A percentile compares a stretch with the other conserved stretches of the same genome.
These are phyloP conservation scores for Scleroderma citrinum DNA, from an alignment of 768 basidiomycete species.

Conservation along the genomic window DNA sequence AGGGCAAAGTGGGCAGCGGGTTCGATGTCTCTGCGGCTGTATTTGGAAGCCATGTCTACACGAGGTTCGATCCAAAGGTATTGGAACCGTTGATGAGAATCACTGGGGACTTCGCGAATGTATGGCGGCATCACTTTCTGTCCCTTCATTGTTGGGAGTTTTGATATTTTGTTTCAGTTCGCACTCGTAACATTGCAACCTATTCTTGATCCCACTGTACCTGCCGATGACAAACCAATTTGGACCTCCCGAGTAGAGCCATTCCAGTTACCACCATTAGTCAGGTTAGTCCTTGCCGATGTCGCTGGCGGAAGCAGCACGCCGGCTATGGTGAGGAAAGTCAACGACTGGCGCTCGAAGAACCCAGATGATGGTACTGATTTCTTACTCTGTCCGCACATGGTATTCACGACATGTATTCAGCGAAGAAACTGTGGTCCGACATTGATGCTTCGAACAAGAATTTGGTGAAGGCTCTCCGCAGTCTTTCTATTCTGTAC, in stretches of 20 bases:
- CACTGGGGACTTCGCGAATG: conserved; percentile 35
- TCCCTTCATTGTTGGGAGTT: neutral
- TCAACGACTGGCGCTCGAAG: conserved; percentile 81
- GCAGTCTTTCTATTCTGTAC: conserved; percentile 45
- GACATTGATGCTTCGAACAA: conserved; percentile 58
- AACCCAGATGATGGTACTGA: conserved; percentile 48
- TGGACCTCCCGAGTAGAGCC: conserved; percentile 72
- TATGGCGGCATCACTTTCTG: conserved; percentile 7
- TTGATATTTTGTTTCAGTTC: conserved; percentile 9
- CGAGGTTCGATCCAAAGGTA: conserved; percentile 73
- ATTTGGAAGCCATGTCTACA: conserved; percentile 92
- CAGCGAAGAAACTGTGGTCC: conserved; percentile 64
- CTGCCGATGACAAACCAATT: conserved; percentile 36
- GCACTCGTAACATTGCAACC: conserved; percentile 17
- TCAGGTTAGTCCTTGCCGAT: conserved; percentile 86
- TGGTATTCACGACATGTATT: neutral
- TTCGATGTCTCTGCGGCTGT: conserved; percentile 95
- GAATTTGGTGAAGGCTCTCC: conserved; percentile 47
- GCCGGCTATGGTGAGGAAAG: conserved; percentile 87
- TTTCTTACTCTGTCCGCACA: neutral
- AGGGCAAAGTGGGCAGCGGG: conserved; percentile 96
- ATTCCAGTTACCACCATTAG: conserved; percentile 79
- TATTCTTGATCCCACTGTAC: conserved; percentile 46
- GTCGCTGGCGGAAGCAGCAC: conserved; percentile 96
- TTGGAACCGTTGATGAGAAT: conserved; percentile 58